Evolutionary conservation across 192 early-diverging fungal genomes (phyloP).

Genomic region (Dimargaris xerosporica): DNA sequence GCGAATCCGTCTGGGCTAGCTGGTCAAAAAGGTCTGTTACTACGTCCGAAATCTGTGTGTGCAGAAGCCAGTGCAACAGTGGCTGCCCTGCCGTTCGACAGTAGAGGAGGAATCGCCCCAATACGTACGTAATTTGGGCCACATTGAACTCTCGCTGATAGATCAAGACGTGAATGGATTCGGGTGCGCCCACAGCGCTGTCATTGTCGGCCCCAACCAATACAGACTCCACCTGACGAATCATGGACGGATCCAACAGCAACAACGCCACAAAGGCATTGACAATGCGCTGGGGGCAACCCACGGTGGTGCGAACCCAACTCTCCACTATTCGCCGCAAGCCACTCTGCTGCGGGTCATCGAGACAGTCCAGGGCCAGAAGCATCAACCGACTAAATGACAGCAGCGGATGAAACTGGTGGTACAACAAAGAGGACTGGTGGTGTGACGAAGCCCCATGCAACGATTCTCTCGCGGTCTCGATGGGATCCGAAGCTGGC

Average conservation of each 20-base stretch:
- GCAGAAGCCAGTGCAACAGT: neutral
- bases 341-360: constrained; percentile 11
- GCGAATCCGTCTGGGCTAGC: neutral
- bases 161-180: constrained; percentile 25
- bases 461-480: too few species aligned
- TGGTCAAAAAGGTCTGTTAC: neutral
- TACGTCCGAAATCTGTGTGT: neutral
- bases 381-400: constrained; percentile 63
- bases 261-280: constrained; percentile 19
- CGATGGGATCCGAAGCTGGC: too few species aligned
- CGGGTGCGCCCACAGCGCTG: constrained; percentile 14
- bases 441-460: too few species aligned
- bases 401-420: constrained; percentile 14
- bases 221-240: constrained; percentile 10
- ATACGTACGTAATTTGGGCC: constrained; percentile 49
- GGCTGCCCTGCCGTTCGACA: constrained; percentile 1
- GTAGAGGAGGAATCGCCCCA: constrained; percentile 28
- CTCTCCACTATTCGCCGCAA: constrained; percentile 12
- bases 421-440: neutral
- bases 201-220: constrained; percentile 18
- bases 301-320: constrained; percentile 11
- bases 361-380: constrained; percentile 48
- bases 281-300: constrained; percentile 18
- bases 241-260: constrained; percentile 30
- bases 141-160: constrained; percentile 47